These are phyloP conservation scores for Platanthera guangdongensis DNA, from an alignment of 106 monocot species.

Conservation along the genomic window DNA sequence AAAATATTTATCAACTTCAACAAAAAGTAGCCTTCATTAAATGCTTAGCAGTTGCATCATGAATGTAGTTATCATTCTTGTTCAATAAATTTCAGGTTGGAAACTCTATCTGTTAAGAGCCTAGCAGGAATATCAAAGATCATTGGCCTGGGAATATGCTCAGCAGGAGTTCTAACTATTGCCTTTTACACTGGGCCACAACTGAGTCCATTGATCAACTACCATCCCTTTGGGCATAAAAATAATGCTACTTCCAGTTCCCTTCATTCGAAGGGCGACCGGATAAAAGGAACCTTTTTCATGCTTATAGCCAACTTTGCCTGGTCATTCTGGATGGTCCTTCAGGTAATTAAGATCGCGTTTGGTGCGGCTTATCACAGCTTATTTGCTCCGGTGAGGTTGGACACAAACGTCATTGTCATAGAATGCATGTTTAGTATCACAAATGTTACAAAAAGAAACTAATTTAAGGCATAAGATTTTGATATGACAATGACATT, in stretches of 20 bases:
- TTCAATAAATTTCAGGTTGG: conserved; percentile 27
- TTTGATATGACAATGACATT: too few species aligned
- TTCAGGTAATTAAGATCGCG: neutral
- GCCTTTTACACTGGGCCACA: conserved; percentile 39
- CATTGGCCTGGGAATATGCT: conserved; percentile 35
- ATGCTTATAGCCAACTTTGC: conserved; percentile 14
- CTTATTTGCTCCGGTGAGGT: too few species aligned
- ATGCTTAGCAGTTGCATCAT: neutral
- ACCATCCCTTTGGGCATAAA: conserved; percentile 10
- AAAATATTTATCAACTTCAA: too few species aligned
- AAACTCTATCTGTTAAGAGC: conserved; percentile 36
- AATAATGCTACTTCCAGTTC: neutral
- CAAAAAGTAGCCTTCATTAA: too few species aligned
- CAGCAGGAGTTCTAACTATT: conserved; percentile 29
- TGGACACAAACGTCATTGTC: too few species aligned
- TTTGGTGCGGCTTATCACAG: neutral
- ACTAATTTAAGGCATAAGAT: too few species aligned
- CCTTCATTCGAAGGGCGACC: conserved; percentile 2
- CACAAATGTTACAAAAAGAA: too few species aligned
- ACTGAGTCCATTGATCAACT: conserved; percentile 19
- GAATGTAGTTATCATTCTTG: neutral
- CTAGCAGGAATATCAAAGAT: conserved; percentile 35
- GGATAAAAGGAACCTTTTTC: conserved; percentile 40
- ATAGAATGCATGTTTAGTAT: too few species aligned
- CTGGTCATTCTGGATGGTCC: conserved; percentile 16